phyloP scores from a whole-genome alignment of 2,329 filamentous ascomycete genomes.

The Diaporthe capsici region DNA sequence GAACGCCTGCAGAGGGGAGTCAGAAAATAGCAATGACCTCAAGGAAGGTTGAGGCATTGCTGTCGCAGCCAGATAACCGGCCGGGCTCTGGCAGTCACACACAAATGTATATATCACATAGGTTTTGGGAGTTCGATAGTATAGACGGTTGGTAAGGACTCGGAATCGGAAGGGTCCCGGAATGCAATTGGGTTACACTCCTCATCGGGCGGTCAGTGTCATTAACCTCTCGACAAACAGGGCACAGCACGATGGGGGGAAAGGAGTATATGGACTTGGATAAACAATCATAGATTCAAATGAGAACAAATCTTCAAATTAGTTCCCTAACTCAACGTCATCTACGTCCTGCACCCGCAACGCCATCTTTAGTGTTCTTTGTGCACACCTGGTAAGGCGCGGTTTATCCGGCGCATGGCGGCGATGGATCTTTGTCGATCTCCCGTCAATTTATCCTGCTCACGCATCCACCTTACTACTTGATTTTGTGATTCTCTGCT shows the following conservation, averaged over 20 bases:
- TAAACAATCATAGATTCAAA: background rate
- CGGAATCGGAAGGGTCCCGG: too few relatives aligned
- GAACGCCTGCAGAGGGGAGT: constrained; percentile 22
- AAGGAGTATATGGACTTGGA: background rate
- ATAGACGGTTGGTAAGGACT: background rate
- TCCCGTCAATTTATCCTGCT: background rate
- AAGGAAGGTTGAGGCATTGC: background rate
- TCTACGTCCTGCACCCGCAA: background rate
- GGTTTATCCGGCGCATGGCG: constrained; percentile 6
- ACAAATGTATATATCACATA: background rate
- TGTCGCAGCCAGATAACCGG: background rate
- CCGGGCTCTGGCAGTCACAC: background rate
- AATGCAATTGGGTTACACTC: background rate
- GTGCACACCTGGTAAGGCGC: background rate
- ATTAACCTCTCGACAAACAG: background rate
- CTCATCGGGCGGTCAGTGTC: background rate
- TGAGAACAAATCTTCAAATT: background rate
- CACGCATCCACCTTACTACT: background rate
- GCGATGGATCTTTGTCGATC: background rate
- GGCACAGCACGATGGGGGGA: background rate
- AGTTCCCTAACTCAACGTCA: too few relatives aligned
- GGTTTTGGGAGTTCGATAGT: background rate
- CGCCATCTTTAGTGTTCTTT: background rate
- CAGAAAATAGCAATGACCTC: background rate
- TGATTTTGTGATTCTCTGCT: background rate